A percentile compares a stretch with the other conserved stretches of the same genome.
phyloP scores from a whole-genome alignment of 2,329 filamentous ascomycete genomes.

The Juglanconis juglandina region DNA sequence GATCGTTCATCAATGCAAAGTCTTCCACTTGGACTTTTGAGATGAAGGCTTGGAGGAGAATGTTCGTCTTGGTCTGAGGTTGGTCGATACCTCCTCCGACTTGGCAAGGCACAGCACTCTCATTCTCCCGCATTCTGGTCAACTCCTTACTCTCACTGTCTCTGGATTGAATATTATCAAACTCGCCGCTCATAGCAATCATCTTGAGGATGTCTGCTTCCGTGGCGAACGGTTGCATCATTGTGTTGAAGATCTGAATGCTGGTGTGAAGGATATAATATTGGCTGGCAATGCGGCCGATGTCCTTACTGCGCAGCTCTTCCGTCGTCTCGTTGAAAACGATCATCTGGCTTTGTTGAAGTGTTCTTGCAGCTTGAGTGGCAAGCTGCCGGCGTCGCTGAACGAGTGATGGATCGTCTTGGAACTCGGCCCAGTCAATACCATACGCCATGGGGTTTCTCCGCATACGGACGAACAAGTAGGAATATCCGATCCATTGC shows the following conservation, averaged over 20 bases:
- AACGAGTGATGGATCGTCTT: slow-evolving; percentile 83
- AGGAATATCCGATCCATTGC: slow-evolving; percentile 97
- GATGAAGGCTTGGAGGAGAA: slow-evolving; percentile 90
- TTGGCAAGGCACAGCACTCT: slow-evolving; percentile 70
- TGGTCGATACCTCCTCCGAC: slow-evolving; percentile 69
- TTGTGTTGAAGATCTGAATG: slow-evolving; percentile 91
- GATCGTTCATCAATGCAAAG: slow-evolving; percentile 88
- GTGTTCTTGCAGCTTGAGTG: slow-evolving; percentile 79
- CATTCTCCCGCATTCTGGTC: slow-evolving; percentile 65
- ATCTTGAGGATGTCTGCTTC: slow-evolving; percentile 93
- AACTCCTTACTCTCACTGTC: slow-evolving; percentile 89
- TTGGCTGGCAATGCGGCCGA: slow-evolving; percentile 94
- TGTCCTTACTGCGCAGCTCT: slow-evolving; percentile 88
- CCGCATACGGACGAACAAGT: slow-evolving; percentile 94
- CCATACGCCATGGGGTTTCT: slow-evolving; percentile 88
- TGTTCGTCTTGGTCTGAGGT: slow-evolving; percentile 90
- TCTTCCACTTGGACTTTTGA: slow-evolving; percentile 84
- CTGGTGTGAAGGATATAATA: slow-evolving; percentile 93
- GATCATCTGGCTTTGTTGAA: slow-evolving; percentile 97
- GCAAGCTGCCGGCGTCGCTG: slow-evolving; percentile 81
- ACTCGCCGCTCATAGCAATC: slow-evolving; percentile 97
- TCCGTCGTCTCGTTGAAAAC: slow-evolving; percentile 96
- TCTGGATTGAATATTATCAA: slow-evolving; percentile 91
- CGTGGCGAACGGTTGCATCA: slow-evolving; percentile 82
- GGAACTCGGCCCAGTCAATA: slow-evolving; percentile 88